Evolutionary conservation across 345 rosid genomes (phyloP).

Genomic region (Sapria himalayana): DNA sequence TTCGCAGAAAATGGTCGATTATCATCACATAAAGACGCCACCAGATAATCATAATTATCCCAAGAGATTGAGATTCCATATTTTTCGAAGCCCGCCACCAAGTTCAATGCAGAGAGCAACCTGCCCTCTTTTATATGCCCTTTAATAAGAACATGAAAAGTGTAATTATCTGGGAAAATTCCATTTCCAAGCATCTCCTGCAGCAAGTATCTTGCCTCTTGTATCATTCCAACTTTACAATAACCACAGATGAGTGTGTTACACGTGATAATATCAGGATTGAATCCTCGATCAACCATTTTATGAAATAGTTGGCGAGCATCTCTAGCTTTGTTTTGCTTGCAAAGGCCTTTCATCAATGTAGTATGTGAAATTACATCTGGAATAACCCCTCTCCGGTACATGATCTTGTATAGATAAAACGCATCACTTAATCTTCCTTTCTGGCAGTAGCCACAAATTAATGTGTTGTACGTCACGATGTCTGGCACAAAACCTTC

Average conservation of each 20-base stretch:
- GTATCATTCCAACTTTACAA: conserved; percentile 50
- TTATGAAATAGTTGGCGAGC: conserved; percentile 67
- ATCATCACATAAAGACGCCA: conserved; percentile 35
- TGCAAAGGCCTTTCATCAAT: conserved; percentile 63
- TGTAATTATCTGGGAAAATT: conserved; percentile 33
- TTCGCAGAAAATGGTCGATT: conserved; percentile 76
- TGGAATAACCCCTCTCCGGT: conserved; percentile 35
- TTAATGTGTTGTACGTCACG: conserved; percentile 70
- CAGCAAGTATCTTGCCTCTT: conserved; percentile 32
- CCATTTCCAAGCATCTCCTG: conserved; percentile 48
- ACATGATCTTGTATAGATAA: conserved; percentile 62
- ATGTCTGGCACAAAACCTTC: conserved; percentile 84
- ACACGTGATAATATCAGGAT: conserved; percentile 41
- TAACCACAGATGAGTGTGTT: conserved; percentile 61
- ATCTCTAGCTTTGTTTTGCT: conserved; percentile 43
- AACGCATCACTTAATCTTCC: conserved; percentile 60
- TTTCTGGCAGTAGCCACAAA: conserved; percentile 50
- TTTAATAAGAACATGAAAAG: conserved; percentile 36
- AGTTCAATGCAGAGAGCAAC: conserved; percentile 56
- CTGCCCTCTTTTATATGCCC: conserved; percentile 33
- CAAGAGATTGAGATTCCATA: conserved; percentile 23
- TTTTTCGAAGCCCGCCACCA: conserved; percentile 43
- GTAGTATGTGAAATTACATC: conserved; percentile 69
- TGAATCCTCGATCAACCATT: conserved; percentile 45
- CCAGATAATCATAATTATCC: conserved; percentile 29